Evolutionary conservation across 2,329 filamentous ascomycete genomes (phyloP).

Genomic region (Herpotrichia juniperi): DNA sequence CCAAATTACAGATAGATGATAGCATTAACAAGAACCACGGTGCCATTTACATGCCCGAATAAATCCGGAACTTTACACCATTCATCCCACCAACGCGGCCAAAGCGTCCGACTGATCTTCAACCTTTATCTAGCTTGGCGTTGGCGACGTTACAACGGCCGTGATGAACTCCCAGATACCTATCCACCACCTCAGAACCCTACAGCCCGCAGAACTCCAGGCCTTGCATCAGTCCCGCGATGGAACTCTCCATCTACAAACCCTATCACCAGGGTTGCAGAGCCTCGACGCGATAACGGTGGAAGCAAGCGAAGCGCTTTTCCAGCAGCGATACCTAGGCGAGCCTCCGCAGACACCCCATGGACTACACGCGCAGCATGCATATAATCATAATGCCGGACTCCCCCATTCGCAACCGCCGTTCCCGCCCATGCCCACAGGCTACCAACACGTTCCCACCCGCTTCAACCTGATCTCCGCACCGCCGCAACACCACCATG

Average conservation of each 20-base stretch:
- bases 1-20: neutral
- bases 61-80: neutral
- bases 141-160: conserved; percentile 7
- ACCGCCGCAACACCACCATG: conserved; percentile 5
- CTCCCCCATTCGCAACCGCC: conserved; percentile 25
- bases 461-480: conserved; percentile 25
- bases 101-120: conserved; percentile 3
- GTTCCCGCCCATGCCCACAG: conserved; percentile 27
- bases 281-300: conserved; percentile 48
- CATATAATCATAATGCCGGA: conserved; percentile 44
- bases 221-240: conserved; percentile 37
- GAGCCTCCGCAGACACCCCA: conserved; percentile 26
- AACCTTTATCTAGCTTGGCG: conserved; percentile 1
- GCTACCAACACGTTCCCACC: conserved; percentile 32
- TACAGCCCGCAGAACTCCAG: conserved; percentile 34
- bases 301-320: conserved; percentile 21
- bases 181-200: conserved; percentile 30
- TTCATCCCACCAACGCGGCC: neutral
- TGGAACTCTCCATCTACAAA: conserved; percentile 30
- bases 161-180: conserved; percentile 13
- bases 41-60: neutral
- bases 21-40: neutral
- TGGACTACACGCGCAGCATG: conserved; percentile 26
- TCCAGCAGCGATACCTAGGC: conserved; percentile 29
- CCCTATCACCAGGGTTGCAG: conserved; percentile 46